These are phyloP conservation scores for Geotrichum citri-aurantii DNA, from an alignment of 1,139 yeast genomes.

Conservation along the genomic window DNA sequence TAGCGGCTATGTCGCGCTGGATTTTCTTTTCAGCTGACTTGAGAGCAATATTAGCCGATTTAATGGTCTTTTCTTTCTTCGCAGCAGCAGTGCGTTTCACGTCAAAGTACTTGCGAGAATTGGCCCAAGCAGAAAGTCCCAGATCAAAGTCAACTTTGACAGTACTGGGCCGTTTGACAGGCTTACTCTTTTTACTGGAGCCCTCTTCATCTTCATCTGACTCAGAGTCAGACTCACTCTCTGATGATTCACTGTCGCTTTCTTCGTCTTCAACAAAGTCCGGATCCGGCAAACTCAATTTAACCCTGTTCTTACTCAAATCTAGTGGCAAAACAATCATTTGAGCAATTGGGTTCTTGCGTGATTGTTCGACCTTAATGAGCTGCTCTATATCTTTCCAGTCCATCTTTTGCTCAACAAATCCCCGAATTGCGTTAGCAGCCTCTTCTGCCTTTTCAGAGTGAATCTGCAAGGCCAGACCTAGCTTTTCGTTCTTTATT, in stretches of 20 bases:
- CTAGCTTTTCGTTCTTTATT: conserved; percentile 57
- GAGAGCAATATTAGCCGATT: conserved; percentile 71
- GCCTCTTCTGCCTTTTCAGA: conserved; percentile 72
- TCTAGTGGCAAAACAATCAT: conserved; percentile 64
- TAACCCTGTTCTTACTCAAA: conserved; percentile 62
- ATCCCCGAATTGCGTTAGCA: conserved; percentile 55
- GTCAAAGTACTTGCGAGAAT: conserved; percentile 81
- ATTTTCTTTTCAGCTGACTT: conserved; percentile 81
- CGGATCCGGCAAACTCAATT: conserved; percentile 50
- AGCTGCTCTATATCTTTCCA: conserved; percentile 85
- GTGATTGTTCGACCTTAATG: conserved; percentile 61
- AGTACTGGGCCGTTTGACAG: conserved; percentile 25
- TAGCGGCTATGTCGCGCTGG: conserved; percentile 60
- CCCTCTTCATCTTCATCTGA: conserved; percentile 35
- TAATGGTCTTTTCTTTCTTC: conserved; percentile 75
- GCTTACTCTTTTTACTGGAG: conserved; percentile 20
- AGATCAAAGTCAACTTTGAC: conserved; percentile 64
- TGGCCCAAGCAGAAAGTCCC: conserved; percentile 73
- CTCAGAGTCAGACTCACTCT: conserved; percentile 33
- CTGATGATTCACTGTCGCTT: conserved; percentile 32
- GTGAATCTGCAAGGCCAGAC: conserved; percentile 64
- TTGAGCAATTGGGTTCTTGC: conserved; percentile 60
- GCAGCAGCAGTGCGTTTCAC: conserved; percentile 69
- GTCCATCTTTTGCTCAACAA: conserved; percentile 83
- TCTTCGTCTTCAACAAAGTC: conserved; percentile 33